Base-by-base conservation (phyloP, 176 grass and related monocot species). In the Avena eriantha region DNA sequence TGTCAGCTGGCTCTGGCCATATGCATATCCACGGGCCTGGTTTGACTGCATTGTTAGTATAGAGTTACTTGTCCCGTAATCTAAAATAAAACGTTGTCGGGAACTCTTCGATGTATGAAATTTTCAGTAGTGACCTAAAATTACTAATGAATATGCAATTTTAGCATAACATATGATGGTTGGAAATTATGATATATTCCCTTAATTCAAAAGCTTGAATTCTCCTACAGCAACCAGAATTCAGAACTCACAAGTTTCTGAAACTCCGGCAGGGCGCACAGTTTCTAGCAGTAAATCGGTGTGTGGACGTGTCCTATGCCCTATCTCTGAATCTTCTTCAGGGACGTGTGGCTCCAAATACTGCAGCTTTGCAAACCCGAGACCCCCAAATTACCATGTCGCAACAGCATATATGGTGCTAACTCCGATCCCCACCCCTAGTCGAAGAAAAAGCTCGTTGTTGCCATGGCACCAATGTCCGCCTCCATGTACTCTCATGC, bases 381-480 rank as follows among this genome's bases (percentile, higher is more conserved):
- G 67, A 57, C 14, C 50, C 14, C 15, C 8, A 80, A 63, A 45
- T 26, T 64, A 41, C 31, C 16, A 11, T 55, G 23, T 47, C 69
- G 2, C 46, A 14, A 21, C 36, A 12, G 13, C 43, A 29, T 29
- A 35, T 66, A 76, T 81, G 83, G 87, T 68, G 59, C 81, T 16
- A 21, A 16, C 35, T 49, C 77, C 5, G 17, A 2, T 29, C 77
- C 3, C 47, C 7, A 13, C 50, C 8, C 22, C 58, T 11, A 64
- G 43, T 17, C 80, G 46, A 83, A 59, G 67, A 58, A 29, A 89
- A 36, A 5, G 14, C 46, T 55, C 18, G 68, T 56, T 64, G 12
- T 17, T 29, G 73, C 75, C 85, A 91, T 91, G 89, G 75, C 85
- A 13, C 14, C 58, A 36, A 7, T 85, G 73, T 59, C 10, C 46